These are phyloP conservation scores for Tuber calosporum DNA, from an alignment of 495 filamentous ascomycete genomes.

Conservation along the genomic window DNA sequence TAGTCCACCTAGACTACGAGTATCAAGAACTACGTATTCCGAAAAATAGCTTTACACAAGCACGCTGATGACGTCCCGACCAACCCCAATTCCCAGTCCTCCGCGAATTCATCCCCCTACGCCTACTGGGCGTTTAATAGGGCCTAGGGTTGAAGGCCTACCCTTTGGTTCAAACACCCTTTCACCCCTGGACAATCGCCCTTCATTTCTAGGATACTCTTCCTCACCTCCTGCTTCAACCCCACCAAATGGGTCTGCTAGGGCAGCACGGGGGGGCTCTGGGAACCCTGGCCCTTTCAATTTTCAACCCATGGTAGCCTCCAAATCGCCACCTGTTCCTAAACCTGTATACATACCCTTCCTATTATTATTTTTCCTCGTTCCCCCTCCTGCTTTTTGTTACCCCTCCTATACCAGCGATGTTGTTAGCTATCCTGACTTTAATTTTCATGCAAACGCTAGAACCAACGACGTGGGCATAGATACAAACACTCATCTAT, in stretches of 20 bases:
- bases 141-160: slow-evolving; percentile 23
- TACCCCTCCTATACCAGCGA: slow-evolving; percentile 3
- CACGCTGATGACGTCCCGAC: slow-evolving; percentile 5
- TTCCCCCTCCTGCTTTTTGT: not conserved
- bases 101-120: slow-evolving; percentile 28
- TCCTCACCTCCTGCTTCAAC: slow-evolving; percentile 42
- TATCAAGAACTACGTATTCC: not conserved
- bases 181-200: slow-evolving; percentile 15
- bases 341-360: slow-evolving; percentile 62
- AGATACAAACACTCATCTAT: slow-evolving; percentile 97
- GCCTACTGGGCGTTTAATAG: slow-evolving; percentile 36
- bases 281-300: slow-evolving; percentile 67
- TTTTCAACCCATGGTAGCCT: slow-evolving; percentile 77
- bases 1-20: not conserved
- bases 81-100: slow-evolving; percentile 13
- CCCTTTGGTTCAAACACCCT: slow-evolving; percentile 25
- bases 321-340: slow-evolving; percentile 58
- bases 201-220: slow-evolving; percentile 32
- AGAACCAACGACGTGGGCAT: slow-evolving; percentile 89
- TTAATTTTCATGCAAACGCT: slow-evolving; percentile 43
- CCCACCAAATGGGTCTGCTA: slow-evolving; percentile 45
- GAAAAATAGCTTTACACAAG: not conserved
- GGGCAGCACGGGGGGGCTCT: slow-evolving; percentile 43
- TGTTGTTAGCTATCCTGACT: slow-evolving; percentile 43
- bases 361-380: not conserved